A percentile compares a stretch with the other conserved stretches of the same genome.
Evolutionary conservation across 1,284 basidiomycete species (phyloP).

Genomic region (Leccinum huronense): DNA sequence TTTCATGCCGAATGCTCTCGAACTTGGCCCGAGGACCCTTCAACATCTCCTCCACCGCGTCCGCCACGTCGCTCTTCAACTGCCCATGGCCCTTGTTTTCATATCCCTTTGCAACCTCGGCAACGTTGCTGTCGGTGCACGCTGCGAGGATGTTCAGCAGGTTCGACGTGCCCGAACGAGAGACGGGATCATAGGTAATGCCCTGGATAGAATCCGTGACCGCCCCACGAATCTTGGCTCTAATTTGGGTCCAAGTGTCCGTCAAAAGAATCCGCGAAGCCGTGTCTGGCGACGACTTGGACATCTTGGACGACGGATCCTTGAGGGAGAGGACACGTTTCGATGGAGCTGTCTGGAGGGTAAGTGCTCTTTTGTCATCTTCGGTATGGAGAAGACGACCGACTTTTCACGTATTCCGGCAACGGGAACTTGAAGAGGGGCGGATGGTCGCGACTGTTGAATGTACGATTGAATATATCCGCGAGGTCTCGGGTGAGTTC

Average conservation of each 20-base stretch:
- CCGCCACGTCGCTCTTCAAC: constrained; percentile 58
- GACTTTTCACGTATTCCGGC: constrained; percentile 76
- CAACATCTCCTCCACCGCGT: constrained; percentile 50
- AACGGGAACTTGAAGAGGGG: constrained; percentile 59
- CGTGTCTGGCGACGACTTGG: constrained; percentile 51
- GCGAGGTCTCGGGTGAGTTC: constrained; percentile 86
- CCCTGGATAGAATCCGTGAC: constrained; percentile 80
- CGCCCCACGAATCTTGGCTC: constrained; percentile 73
- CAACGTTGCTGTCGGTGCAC: constrained; percentile 54
- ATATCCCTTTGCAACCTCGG: constrained; percentile 51
- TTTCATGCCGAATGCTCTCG: constrained; percentile 60
- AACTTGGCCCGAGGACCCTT: constrained; percentile 71
- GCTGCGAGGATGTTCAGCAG: constrained; percentile 76
- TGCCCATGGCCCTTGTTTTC: constrained; percentile 58
- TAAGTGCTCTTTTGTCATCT: not conserved
- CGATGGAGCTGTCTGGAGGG: constrained; percentile 57
- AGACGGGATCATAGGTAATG: constrained; percentile 76
- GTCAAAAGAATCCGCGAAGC: constrained; percentile 87
- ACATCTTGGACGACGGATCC: constrained; percentile 59
- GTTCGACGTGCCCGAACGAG: constrained; percentile 83
- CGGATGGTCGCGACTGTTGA: constrained; percentile 34
- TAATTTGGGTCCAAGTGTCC: constrained; percentile 65
- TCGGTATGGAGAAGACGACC: constrained; percentile 28
- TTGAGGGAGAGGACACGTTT: constrained; percentile 81
- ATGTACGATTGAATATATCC: constrained; percentile 77